These are phyloP conservation scores for Nepenthes alata DNA, from an alignment of 179 eudicot species.

Conservation along the genomic window DNA sequence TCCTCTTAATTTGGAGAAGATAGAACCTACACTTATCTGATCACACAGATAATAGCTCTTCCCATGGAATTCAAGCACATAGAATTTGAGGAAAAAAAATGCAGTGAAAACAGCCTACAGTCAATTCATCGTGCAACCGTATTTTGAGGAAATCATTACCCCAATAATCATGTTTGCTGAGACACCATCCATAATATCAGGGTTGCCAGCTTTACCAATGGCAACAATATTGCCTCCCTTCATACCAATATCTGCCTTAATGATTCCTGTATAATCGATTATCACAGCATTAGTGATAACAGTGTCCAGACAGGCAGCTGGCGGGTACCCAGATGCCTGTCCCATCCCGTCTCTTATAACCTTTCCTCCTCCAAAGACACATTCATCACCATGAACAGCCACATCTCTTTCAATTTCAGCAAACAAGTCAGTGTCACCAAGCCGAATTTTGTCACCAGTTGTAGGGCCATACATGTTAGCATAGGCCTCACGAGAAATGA, in stretches of 20 bases:
- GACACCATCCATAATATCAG: conserved; percentile 77
- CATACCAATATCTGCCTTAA: conserved; percentile 87
- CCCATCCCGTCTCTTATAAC: conserved; percentile 96
- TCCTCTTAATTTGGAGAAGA: too few relatives aligned
- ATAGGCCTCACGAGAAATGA: conserved; percentile 65
- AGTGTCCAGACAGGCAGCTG: conserved; percentile 62
- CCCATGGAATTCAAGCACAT: background rate
- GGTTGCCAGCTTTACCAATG: conserved; percentile 89
- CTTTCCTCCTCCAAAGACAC: conserved; percentile 97
- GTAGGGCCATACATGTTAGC: conserved; percentile 93
- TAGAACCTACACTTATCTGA: too few relatives aligned
- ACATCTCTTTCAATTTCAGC: conserved; percentile 83
- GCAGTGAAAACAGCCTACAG: background rate
- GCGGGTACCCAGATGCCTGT: conserved; percentile 66
- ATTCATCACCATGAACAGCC: conserved; percentile 79
- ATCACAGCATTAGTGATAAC: conserved; percentile 88
- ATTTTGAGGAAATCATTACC: conserved; percentile 26
- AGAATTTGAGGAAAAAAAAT: background rate
- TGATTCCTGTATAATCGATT: conserved; percentile 83
- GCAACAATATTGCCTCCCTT: conserved; percentile 60
- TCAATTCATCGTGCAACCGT: background rate
- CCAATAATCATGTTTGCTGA: conserved; percentile 59
- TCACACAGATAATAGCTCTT: too few relatives aligned
- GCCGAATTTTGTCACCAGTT: conserved; percentile 81
- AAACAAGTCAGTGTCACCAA: conserved; percentile 83